These are phyloP conservation scores for Umbelopsis sp. DNA, from an alignment of 192 early-diverging fungal genomes.

Conservation along the genomic window DNA sequence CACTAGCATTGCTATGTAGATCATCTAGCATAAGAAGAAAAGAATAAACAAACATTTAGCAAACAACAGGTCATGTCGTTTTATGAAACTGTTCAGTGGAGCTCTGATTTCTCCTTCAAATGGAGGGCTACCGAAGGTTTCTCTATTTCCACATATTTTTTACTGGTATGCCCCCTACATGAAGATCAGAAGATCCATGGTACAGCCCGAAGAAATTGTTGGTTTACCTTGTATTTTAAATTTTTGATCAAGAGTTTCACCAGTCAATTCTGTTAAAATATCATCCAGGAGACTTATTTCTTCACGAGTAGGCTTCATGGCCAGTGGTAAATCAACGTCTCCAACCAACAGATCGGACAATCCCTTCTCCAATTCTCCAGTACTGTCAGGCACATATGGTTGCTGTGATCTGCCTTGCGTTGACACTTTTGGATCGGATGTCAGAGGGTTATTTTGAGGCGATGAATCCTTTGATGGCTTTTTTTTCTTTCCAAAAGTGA, in stretches of 20 bases:
- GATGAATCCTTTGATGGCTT: not conserved
- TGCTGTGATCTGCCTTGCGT: too few relatives aligned
- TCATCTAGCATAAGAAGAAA: constrained; percentile 5
- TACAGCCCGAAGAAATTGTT: not conserved
- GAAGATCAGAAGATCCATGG: too few relatives aligned
- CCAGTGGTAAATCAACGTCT: not conserved
- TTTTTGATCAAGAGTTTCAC: not conserved
- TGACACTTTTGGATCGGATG: not conserved
- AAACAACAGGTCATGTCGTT: not conserved
- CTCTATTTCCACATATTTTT: too few relatives aligned
- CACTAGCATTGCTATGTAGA: constrained; percentile 5
- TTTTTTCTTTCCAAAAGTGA: constrained; percentile 13
- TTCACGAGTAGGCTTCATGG: not conserved
- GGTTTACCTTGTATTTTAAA: not conserved
- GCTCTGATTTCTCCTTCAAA: not conserved
- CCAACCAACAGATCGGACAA: not conserved
- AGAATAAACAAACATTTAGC: constrained; percentile 9
- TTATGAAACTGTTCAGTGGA: not conserved
- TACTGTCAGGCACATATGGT: too few relatives aligned
- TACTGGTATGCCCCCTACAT: too few relatives aligned
- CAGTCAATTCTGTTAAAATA: not conserved
- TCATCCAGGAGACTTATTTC: not conserved
- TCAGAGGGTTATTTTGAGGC: not conserved
- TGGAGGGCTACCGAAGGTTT: too few relatives aligned
- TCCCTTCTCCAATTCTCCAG: not conserved